Evolutionary conservation across 1,284 basidiomycete species (phyloP), one percentile per base, ranked within the genome.

Genomic region (Ganoderma leucocontextum): DNA sequence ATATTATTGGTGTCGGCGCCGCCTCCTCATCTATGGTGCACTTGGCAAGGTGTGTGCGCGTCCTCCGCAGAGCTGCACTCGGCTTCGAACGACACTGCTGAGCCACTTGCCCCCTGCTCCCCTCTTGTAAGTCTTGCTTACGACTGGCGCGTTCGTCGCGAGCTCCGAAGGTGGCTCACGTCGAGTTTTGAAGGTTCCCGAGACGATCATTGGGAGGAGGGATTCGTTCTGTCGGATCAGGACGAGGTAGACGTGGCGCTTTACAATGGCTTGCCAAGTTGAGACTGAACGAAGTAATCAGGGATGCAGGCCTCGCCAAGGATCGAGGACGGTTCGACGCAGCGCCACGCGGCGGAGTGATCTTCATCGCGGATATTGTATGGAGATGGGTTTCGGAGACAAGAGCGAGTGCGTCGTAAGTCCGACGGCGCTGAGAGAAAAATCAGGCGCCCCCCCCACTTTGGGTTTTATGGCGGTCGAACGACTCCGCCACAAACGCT

Each of bases 401-500:
- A 53, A 53, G 29, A 33, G 49, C 49, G 53, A 13, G 17, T n/a
- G 47, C n/a, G 22, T 49, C 22, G 22, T 49, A 12, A 49, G 47
- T 49, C n/a, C n/a, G 47, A 25, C 13, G 47, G 47, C 47, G 22
- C 22, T 25, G 47, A 1, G 5, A n/a, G 44, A 22, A 4, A 13
- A 58, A 38, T 15, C 1, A 59, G 19, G 36, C 57, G 57, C 57
- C 57, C 57, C 57, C 57, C 57, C 57, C 57, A 59, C 57, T 59
- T 33, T 17, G 19, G 19, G 8, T 35, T 59, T 59, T 59, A 49
- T 25, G 47, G 22, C 47, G 10, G 10, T 38, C 57, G 35, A 39
- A 38, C 35, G 38, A 59, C 57, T 35, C 33, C 22, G 8, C 29
- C 12, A 15, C 29, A 2, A 19, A 57, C 33, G 17, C 15, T 38